Percentiles rank a stretch among this genome's conserved stretches.
These are phyloP conservation scores for Moesziomyces sp. DNA, from an alignment of 1,284 basidiomycete genomes.

Conservation along the genomic window DNA sequence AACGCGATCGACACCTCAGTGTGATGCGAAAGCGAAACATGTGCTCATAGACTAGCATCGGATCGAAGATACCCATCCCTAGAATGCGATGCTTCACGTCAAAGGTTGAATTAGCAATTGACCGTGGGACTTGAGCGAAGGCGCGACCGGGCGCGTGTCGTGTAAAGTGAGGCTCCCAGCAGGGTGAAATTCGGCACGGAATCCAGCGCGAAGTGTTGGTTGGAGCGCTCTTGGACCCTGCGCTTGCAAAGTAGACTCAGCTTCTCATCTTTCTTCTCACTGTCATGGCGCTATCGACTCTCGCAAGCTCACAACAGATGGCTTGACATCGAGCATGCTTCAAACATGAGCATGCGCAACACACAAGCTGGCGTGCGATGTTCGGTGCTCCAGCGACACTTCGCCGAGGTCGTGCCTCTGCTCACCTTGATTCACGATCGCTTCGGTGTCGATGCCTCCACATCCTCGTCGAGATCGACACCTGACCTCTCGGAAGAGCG, in stretches of 20 bases:
- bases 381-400: constrained; percentile 29
- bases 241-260: too few species aligned
- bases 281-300: too few species aligned
- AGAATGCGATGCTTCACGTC: not conserved
- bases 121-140: too few species aligned
- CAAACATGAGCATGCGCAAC: constrained; percentile 1
- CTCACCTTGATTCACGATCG: constrained; percentile 19
- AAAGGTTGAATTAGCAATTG: too few species aligned
- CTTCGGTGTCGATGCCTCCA: constrained; percentile 15
- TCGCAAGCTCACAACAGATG: too few species aligned
- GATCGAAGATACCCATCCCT: not conserved
- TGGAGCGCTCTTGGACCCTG: too few species aligned
- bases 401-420: constrained; percentile 15
- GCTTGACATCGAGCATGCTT: not conserved
- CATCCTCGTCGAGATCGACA: constrained; percentile 13
- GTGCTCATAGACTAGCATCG: not conserved
- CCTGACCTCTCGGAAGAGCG: constrained; percentile 17
- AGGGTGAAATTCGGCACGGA: not conserved
- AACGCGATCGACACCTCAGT: constrained; percentile 65
- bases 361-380: constrained; percentile 2
- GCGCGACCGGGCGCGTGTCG: not conserved
- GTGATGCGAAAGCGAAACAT: not conserved
- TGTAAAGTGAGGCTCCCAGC: constrained; percentile 2
- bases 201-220: constrained; percentile 8
- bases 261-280: not conserved